A percentile compares a stretch with the other conserved stretches of the same genome.
Conservation (phyloP, 2,329 filamentous ascomycete genomes). For the Fusarium globosum region DNA sequence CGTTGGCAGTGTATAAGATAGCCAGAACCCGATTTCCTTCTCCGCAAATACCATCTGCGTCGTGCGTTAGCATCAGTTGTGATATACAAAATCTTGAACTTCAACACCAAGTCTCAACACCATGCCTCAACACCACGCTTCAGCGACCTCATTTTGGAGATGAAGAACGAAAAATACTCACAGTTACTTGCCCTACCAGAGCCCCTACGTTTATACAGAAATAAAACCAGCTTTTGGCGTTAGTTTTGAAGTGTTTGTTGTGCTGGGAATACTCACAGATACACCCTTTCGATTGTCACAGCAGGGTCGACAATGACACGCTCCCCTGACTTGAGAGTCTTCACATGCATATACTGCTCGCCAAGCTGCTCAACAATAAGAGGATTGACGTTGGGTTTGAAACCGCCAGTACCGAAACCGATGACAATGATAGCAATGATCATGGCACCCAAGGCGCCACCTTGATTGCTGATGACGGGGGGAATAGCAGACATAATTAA, state of each 20-base stretch:
- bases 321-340: slow-evolving; percentile 65
- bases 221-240: slow-evolving; percentile 62
- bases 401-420: slow-evolving; percentile 75
- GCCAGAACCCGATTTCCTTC: slow-evolving; percentile 80
- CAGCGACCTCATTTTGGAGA: no score
- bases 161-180: background rate
- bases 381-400: slow-evolving; percentile 79
- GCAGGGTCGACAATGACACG: slow-evolving; percentile 74
- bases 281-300: slow-evolving; percentile 71
- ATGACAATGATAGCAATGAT: slow-evolving; percentile 67
- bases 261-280: background rate
- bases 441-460: slow-evolving; percentile 70
- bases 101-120: no score
- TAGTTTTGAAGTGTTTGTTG: no score
- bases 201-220: slow-evolving; percentile 78
- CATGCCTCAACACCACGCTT: no score
- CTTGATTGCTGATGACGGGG: slow-evolving; percentile 64
- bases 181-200: slow-evolving; percentile 69
- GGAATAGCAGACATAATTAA: slow-evolving; percentile 75
- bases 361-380: slow-evolving; percentile 74
- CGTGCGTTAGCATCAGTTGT: no score
- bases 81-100: no score
- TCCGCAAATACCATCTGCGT: slow-evolving; percentile 72
- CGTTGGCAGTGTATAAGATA: slow-evolving; percentile 76
- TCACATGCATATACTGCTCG: slow-evolving; percentile 64